Base-by-base conservation (phyloP, 352 stramenopile genomes). In the Phytophthora sp. region DNA sequence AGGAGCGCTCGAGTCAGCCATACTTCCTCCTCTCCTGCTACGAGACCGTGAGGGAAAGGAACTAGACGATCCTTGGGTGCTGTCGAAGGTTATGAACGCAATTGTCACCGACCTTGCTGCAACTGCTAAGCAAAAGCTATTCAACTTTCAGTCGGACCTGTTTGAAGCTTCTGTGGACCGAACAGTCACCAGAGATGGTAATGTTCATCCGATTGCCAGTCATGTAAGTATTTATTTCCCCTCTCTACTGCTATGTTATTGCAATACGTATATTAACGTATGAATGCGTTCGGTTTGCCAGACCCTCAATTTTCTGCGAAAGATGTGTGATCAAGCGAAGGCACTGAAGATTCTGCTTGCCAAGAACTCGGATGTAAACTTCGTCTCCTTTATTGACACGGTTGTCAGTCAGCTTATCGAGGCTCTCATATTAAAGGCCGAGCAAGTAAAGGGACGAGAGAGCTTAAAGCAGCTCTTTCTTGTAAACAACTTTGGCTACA, bases 401-500 rank as follows among this genome's bases (percentile, higher is more conserved):
- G 77, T 78, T 3, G 53, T 95, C 15, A 90, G 83, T 63, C 86
- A 95, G 53, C 66, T 95, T 3, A 70, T 90, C 5, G 80, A 89
- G 29, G 64, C 74, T 26, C 67, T 95, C 9, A 74, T 80, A 44
- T 42, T 66, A 11, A 92, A 90, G 45, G 80, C 63, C 9, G 61
- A 77, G 0, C 76, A 84, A 39, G 64, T 81, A 27, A 91, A 90
- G 67, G 77, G 71, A 2, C 79, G 83, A 59, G 62, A 67, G 18
- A 79, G 87, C 16, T 63, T 93, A 18, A 89, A 88, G 42, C 75
- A 82, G 16, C 71, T 98, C n/a, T 98, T 98, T 65, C 82, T 98
- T 24, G 87, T 94, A 38, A 98, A 98, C 77, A 98, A 98, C 66
- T 94, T 89, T 15, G 91, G 90, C 39, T 98, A 96, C 63, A 75